Evolutionary conservation across 1,284 basidiomycete genomes (phyloP).

Genomic region (Wolfiporia cocos): DNA sequence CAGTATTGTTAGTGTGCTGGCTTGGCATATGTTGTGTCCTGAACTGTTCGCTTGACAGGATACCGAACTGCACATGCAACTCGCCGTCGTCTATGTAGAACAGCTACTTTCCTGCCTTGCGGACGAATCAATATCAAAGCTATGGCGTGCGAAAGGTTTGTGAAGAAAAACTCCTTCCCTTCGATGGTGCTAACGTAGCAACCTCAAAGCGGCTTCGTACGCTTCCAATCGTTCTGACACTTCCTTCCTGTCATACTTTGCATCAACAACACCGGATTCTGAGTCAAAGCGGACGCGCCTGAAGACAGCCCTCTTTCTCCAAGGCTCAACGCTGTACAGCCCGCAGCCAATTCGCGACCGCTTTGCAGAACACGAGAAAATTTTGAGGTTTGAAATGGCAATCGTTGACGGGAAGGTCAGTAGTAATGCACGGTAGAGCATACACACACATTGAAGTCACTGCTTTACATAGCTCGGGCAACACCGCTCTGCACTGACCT

Average conservation of each 20-base stretch:
- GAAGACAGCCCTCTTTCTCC: conserved; percentile 73
- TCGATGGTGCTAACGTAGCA: too few relatives aligned
- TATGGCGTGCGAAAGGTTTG: conserved; percentile 71
- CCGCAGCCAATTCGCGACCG: conserved; percentile 38
- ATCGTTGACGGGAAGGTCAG: conserved; percentile 79
- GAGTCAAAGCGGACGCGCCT: conserved; percentile 67
- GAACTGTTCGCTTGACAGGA: conserved; percentile 34
- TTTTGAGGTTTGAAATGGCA: conserved; percentile 69
- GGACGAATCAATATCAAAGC: conserved; percentile 46
- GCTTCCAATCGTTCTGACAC: conserved; percentile 56
- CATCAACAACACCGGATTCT: conserved; percentile 66
- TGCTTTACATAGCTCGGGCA: conserved; percentile 44
- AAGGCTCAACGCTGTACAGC: conserved; percentile 69
- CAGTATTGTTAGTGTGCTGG: conserved; percentile 39
- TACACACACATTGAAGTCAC: too few relatives aligned
- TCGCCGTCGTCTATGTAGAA: conserved; percentile 50
- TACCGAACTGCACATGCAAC: conserved; percentile 48
- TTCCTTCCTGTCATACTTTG: conserved; percentile 57
- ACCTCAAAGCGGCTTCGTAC: conserved; percentile 36
- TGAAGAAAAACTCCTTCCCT: not conserved
- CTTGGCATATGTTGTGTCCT: conserved; percentile 5
- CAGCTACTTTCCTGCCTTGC: conserved; percentile 43
- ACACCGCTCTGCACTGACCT: conserved; percentile 59
- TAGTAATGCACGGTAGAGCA: too few relatives aligned
- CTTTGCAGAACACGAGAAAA: conserved; percentile 42